phyloP scores from a whole-genome alignment of 495 filamentous ascomycete genomes.

The Penicillium simplicissimum region DNA sequence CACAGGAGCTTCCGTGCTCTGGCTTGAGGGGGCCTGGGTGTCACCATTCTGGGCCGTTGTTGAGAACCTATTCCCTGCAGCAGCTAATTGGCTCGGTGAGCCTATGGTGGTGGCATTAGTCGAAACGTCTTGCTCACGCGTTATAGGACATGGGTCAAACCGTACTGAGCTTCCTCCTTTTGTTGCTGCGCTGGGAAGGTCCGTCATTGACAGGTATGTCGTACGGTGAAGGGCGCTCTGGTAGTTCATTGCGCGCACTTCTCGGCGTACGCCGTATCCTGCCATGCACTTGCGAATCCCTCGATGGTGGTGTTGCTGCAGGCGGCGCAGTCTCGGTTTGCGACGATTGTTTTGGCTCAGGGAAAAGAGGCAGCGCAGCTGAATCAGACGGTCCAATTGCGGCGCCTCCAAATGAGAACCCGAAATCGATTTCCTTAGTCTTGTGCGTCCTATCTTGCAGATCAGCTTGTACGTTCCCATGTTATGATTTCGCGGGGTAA shows the following conservation, averaged over 20 bases:
- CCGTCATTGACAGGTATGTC: conserved; percentile 28
- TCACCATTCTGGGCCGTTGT: conserved; percentile 14
- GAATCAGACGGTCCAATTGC: conserved; percentile 12
- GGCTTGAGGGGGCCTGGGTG: neutral
- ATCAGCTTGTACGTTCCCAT: conserved; percentile 25
- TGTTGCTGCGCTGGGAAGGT: conserved; percentile 23
- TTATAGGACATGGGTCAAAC: neutral
- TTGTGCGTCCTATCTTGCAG: conserved; percentile 41
- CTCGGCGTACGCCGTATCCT: conserved; percentile 21
- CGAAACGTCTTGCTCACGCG: neutral
- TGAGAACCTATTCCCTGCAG: neutral
- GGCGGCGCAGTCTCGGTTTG: conserved; percentile 16
- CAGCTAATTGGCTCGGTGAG: neutral
- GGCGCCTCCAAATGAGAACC: conserved; percentile 48
- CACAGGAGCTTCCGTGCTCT: neutral
- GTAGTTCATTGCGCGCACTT: conserved; percentile 29
- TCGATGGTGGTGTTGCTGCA: conserved; percentile 15
- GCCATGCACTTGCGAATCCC: conserved; percentile 7
- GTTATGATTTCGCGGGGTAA: conserved; percentile 36
- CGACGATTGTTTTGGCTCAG: conserved; percentile 23
- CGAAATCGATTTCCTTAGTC: conserved; percentile 51
- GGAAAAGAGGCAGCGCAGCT: conserved; percentile 19
- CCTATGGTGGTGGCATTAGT: neutral
- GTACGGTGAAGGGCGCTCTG: conserved; percentile 29
- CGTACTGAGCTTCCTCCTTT: conserved; percentile 27